Base-by-base conservation (phyloP, 208 protist genomes). In the Leptomonas pyrrhocoris region DNA sequence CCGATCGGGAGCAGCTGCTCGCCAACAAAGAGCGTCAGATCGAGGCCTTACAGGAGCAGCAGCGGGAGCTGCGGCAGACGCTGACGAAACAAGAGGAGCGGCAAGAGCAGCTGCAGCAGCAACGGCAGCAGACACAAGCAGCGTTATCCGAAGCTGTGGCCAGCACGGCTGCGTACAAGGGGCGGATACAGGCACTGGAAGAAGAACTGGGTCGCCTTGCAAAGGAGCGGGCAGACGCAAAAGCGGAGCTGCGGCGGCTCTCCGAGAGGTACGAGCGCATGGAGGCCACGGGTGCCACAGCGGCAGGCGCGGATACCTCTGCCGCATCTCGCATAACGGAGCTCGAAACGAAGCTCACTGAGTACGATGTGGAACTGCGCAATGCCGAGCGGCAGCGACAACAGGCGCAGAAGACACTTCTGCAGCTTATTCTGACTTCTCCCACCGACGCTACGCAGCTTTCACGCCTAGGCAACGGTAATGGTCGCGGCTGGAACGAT, bases 141-240 rank as follows among this genome's bases (percentile, higher is more conserved):
- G 28, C 62, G n/a, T 45, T 77, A 42, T 75, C 69, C 21, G 69
- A 62, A 16, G 51, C 55, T 30, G 58, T 81, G 28, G 57, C 63
- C 38, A 57, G 27, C 27, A 28, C n/a, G 12, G 62, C 69, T 28
- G 43, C 54, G 27, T 25, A 68, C 21, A 60, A 71, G 23, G 62
- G 68, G 21, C 61, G 71, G 36, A 31, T 58, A n/a, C 54, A 56
- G 48, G 71, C 71, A 25, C 63, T 76, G 19, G 60, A 84, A 54
- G 76, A 81, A 28, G 76, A 81, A 55, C 62, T 68, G 27, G 53
- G 60, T 2, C 59, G 67, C 3, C 50, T 73, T 1, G 18, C 53
- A 5, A 51, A 73, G 31, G 74, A 77, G 42, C 69, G 59, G 0
- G 59, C 69, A 2, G 58, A 51, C 34, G 36, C 42, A n/a, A 55